Evolutionary conservation across 2,329 filamentous ascomycete species (phyloP).

Genomic region (Epichloe coenophiala): DNA sequence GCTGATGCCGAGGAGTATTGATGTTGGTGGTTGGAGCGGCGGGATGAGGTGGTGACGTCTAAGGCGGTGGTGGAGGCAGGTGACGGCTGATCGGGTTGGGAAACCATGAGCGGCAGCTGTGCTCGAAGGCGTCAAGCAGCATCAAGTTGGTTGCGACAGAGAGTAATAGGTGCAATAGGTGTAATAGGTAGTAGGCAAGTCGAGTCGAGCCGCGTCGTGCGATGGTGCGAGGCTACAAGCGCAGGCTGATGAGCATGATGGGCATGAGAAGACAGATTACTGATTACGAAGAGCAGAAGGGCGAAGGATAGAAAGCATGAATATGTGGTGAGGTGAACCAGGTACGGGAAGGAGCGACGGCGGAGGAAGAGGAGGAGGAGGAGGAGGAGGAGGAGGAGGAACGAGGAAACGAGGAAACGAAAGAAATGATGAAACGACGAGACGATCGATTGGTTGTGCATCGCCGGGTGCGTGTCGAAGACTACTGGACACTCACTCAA

Average conservation of each 20-base stretch:
- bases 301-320: too few relatives aligned
- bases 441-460: neutral
- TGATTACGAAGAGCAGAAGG: too few relatives aligned
- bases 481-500: too few relatives aligned
- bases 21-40: neutral
- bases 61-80: conserved; percentile 3
- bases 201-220: too few relatives aligned
- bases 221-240: neutral
- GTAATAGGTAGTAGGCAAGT: neutral
- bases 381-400: too few relatives aligned
- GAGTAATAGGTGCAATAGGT: neutral
- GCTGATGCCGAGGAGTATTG: conserved; percentile 28
- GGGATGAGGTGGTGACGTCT: conserved; percentile 2
- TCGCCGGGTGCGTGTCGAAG: too few relatives aligned
- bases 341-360: neutral
- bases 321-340: too few relatives aligned
- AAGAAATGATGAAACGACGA: neutral
- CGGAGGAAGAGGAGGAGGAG: too few relatives aligned
- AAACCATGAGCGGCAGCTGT: conserved; percentile 39
- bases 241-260: too few relatives aligned
- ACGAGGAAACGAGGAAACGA: neutral
- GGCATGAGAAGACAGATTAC: too few relatives aligned
- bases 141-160: neutral
- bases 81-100: conserved; percentile 38
- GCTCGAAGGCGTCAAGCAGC: neutral